A percentile compares a stretch with the other conserved stretches of the same genome.
These are phyloP conservation scores for Boletus edulis DNA, from an alignment of 768 basidiomycete species.

Conservation along the genomic window DNA sequence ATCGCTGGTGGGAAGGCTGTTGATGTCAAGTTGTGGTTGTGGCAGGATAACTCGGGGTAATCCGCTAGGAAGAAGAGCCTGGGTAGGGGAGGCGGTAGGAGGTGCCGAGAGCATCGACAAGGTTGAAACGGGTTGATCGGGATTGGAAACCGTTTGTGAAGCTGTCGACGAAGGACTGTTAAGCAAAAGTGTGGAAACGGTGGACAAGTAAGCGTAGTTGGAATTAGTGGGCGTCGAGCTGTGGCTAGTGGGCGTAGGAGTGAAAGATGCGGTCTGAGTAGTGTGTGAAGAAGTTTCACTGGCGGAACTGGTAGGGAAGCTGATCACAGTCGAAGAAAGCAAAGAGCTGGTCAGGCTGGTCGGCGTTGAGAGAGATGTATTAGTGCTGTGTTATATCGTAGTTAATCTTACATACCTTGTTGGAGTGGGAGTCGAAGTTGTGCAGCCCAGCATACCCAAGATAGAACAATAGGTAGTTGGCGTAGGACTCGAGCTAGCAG, in stretches of 20 bases:
- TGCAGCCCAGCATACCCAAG: too few relatives aligned
- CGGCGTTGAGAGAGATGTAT: too few relatives aligned
- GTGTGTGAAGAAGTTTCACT: constrained; percentile 2
- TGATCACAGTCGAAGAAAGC: constrained; percentile 27
- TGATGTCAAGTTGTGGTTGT: constrained; percentile 15
- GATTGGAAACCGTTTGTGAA: constrained; percentile 31
- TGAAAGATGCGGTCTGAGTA: background rate
- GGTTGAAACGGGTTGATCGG: constrained; percentile 38
- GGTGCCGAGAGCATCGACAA: constrained; percentile 17
- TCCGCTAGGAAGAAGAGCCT: constrained; percentile 49
- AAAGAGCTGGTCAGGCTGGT: constrained; percentile 1
- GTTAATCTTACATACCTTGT: too few relatives aligned
- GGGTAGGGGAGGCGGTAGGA: constrained; percentile 26
- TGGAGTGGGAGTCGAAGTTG: too few relatives aligned
- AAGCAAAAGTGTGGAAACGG: constrained; percentile 34
- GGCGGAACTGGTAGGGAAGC: constrained; percentile 24
- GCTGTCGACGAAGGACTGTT: constrained; percentile 20
- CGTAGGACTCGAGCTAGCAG: background rate
- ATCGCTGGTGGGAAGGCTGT: constrained; percentile 36
- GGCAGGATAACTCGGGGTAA: constrained; percentile 65
- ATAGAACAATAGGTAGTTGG: too few relatives aligned
- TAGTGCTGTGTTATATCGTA: too few relatives aligned
- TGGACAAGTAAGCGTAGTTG: constrained; percentile 34
- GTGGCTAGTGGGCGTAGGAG: constrained; percentile 2
- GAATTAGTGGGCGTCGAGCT: constrained; percentile 14